Evolutionary conservation across 2,329 filamentous ascomycete species (phyloP).

Genomic region (Alternaria triticina): DNA sequence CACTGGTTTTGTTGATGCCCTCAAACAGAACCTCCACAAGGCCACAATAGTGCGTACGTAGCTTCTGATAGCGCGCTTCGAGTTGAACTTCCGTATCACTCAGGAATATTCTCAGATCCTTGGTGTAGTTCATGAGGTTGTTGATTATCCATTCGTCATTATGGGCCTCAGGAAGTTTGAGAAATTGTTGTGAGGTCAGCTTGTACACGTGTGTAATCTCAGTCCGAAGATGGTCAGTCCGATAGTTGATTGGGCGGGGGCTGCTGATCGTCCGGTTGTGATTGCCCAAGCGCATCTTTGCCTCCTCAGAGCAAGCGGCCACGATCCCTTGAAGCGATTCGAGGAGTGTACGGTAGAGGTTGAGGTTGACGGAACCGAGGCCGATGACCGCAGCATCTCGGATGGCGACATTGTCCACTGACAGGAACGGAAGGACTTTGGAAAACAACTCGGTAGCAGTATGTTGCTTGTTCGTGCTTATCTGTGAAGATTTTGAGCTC

Average conservation of each 20-base stretch:
- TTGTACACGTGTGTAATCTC: slow-evolving; percentile 98
- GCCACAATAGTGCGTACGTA: slow-evolving; percentile 92
- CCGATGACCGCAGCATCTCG: slow-evolving; percentile 89
- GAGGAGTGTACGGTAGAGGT: slow-evolving; percentile 87
- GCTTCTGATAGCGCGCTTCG: slow-evolving; percentile 91
- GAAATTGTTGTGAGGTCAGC: slow-evolving; percentile 86
- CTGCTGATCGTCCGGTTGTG: slow-evolving; percentile 87
- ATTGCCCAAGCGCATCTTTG: slow-evolving; percentile 73
- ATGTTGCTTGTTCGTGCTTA: slow-evolving; percentile 77
- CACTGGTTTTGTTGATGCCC: slow-evolving; percentile 82
- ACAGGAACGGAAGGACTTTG: slow-evolving; percentile 85
- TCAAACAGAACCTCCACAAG: slow-evolving; percentile 92
- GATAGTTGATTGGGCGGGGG: slow-evolving; percentile 74
- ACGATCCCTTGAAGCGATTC: slow-evolving; percentile 90
- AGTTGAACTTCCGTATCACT: slow-evolving; percentile 95
- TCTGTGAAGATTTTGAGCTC: slow-evolving; percentile 72
- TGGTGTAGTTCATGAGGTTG: slow-evolving; percentile 87
- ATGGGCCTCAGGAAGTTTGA: slow-evolving; percentile 78
- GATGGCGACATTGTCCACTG: slow-evolving; percentile 78
- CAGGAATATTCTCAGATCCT: slow-evolving; percentile 90
- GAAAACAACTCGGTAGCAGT: slow-evolving; percentile 90
- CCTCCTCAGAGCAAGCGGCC: slow-evolving; percentile 84
- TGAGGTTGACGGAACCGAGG: slow-evolving; percentile 92
- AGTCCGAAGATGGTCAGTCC: slow-evolving; percentile 85
- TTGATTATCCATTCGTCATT: slow-evolving; percentile 89